These are phyloP conservation scores for Casuarina cunninghamiana DNA, from an alignment of 306 rosid species.

Conservation along the genomic window DNA sequence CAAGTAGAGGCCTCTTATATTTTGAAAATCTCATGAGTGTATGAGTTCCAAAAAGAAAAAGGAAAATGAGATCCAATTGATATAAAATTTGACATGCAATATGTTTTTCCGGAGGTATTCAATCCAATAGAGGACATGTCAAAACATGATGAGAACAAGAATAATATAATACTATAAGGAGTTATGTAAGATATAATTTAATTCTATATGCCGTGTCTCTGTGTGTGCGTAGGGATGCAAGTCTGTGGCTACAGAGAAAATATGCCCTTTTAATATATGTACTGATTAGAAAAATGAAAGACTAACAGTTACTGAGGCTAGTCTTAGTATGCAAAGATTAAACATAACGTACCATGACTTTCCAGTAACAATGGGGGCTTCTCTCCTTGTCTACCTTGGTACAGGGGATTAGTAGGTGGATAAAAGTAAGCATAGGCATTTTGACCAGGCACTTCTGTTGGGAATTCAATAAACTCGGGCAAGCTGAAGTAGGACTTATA, in stretches of 20 bases:
- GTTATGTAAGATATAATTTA: background rate
- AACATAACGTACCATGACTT: constrained; percentile 75
- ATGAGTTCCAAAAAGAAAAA: too few relatives aligned
- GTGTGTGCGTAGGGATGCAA: too few relatives aligned
- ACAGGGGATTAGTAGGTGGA: constrained; percentile 68
- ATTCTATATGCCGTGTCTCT: too few relatives aligned
- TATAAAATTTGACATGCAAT: too few relatives aligned
- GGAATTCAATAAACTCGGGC: constrained; percentile 89
- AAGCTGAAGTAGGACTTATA: constrained; percentile 66
- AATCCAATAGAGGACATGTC: too few relatives aligned
- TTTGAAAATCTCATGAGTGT: too few relatives aligned
- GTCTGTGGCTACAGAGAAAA: background rate
- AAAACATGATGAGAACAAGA: too few relatives aligned
- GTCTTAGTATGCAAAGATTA: constrained; percentile 5
- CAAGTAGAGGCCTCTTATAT: too few relatives aligned
- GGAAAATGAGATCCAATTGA: too few relatives aligned
- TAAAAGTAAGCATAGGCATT: constrained; percentile 90
- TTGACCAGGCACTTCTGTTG: constrained; percentile 90
- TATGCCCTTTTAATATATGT: background rate
- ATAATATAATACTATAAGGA: too few relatives aligned
- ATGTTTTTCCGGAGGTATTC: too few relatives aligned
- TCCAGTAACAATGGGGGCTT: constrained; percentile 82
- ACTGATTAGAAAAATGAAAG: constrained; percentile 10
- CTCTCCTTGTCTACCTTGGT: constrained; percentile 64
- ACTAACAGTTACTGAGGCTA: constrained; percentile 1